Conservation (phyloP, 2,329 filamentous ascomycete genomes). For the Aureobasidium sp. region DNA sequence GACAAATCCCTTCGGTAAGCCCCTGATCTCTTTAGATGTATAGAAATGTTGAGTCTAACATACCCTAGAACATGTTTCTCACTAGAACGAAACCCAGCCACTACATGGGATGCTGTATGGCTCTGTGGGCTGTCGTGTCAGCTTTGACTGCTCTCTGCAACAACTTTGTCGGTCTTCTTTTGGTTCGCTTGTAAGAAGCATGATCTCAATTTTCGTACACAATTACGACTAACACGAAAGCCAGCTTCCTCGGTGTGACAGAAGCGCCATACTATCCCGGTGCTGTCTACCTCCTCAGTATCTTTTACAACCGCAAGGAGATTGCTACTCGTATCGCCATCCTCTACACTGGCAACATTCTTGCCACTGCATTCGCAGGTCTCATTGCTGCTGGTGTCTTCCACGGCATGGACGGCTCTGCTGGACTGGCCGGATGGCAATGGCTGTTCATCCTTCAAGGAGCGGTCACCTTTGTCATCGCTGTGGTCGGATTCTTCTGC, state of each 20-base stretch:
- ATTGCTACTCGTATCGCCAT: slow-evolving; percentile 21
- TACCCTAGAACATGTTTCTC: slow-evolving; percentile 41
- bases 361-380: slow-evolving; percentile 61
- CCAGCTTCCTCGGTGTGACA: slow-evolving; percentile 29
- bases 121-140: slow-evolving; percentile 32
- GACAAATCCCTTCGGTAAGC: slow-evolving; percentile 29
- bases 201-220: background rate
- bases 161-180: slow-evolving; percentile 29
- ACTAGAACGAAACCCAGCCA: slow-evolving; percentile 31
- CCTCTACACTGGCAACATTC: slow-evolving; percentile 21
- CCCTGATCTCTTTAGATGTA: too few relatives aligned
- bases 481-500: slow-evolving; percentile 23
- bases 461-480: slow-evolving; percentile 20
- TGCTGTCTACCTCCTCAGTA: slow-evolving; percentile 36
- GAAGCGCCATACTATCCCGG: slow-evolving; percentile 38
- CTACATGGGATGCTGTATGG: slow-evolving; percentile 30
- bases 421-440: slow-evolving; percentile 49
- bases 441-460: slow-evolving; percentile 29
- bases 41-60: background rate
- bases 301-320: slow-evolving; percentile 45
- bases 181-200: slow-evolving; percentile 24
- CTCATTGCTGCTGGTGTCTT: slow-evolving; percentile 49
- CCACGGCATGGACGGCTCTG: slow-evolving; percentile 50
- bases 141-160: slow-evolving; percentile 27
- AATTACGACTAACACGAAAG: background rate